A percentile compares a stretch with the other conserved stretches of the same genome.
Evolutionary conservation across 768 basidiomycete species (phyloP).

Genomic region (Naganishia antarctica): DNA sequence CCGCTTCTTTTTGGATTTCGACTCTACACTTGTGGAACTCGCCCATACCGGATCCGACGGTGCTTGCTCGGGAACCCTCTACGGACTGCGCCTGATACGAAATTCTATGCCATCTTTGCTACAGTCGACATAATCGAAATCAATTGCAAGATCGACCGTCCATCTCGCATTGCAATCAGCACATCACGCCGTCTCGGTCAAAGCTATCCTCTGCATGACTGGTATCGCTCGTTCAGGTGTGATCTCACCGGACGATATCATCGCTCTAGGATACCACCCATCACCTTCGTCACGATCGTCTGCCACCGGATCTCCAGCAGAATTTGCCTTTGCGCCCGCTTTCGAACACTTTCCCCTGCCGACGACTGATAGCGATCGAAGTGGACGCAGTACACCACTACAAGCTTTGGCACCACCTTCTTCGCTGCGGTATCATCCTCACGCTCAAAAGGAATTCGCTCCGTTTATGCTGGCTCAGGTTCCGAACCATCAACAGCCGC

Average conservation of each 20-base stretch:
- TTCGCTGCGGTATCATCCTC: neutral
- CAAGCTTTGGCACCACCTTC: neutral
- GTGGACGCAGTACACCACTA: slow-evolving; percentile 4
- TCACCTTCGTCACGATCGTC: slow-evolving; percentile 4
- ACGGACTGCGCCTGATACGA: too few relatives aligned
- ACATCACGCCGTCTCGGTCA: neutral
- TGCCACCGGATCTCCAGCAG: neutral
- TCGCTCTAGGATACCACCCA: slow-evolving; percentile 10
- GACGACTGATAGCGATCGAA: neutral
- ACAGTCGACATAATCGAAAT: neutral
- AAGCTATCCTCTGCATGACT: neutral
- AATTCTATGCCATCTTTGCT: neutral
- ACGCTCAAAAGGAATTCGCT: neutral
- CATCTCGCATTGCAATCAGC: neutral
- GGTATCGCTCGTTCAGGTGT: slow-evolving; percentile 17
- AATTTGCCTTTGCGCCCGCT: neutral
- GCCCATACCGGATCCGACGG: too few relatives aligned
- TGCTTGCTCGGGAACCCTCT: too few relatives aligned
- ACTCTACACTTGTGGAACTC: too few relatives aligned
- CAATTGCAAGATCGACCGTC: neutral
- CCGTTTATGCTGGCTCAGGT: neutral
- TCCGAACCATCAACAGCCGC: slow-evolving; percentile 9
- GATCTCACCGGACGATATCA: slow-evolving; percentile 12
- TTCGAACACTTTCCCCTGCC: neutral
- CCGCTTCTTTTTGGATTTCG: too few relatives aligned